Evolutionary conservation across 2,329 filamentous ascomycete species (phyloP).

Genomic region (Phialocephala sp.): DNA sequence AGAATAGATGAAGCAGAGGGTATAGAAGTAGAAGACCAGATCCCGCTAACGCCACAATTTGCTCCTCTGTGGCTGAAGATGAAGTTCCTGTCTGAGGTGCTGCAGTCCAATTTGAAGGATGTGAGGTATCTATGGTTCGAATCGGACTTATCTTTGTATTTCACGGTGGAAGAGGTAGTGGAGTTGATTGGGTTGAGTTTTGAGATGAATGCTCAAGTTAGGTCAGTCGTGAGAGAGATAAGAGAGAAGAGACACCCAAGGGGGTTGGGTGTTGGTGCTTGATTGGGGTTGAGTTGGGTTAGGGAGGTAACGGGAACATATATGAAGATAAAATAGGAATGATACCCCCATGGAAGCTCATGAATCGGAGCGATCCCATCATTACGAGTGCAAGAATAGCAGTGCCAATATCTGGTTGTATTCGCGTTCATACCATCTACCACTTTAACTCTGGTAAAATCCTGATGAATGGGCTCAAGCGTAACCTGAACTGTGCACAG

Average conservation of each 20-base stretch:
- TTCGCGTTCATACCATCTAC: neutral
- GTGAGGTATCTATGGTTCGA: slow-evolving; percentile 69
- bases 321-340: neutral
- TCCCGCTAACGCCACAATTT: slow-evolving; percentile 64
- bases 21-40: slow-evolving; percentile 14
- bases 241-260: slow-evolving; percentile 48
- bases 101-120: slow-evolving; percentile 70
- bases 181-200: slow-evolving; percentile 69
- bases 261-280: slow-evolving; percentile 8
- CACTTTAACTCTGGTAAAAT: neutral
- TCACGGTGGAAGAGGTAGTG: slow-evolving; percentile 63
- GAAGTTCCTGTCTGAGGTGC: slow-evolving; percentile 67
- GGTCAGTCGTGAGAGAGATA: slow-evolving; percentile 64
- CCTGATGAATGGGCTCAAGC: too few relatives aligned
- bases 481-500: too few relatives aligned
- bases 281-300: neutral
- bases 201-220: slow-evolving; percentile 63
- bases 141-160: slow-evolving; percentile 69
- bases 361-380: neutral
- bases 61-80: slow-evolving; percentile 66
- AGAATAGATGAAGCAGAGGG: too few relatives aligned
- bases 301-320: too few relatives aligned
- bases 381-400: neutral
- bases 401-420: neutral
- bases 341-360: neutral